Percentiles rank a stretch among this genome's conserved stretches.
These are phyloP conservation scores for Daedaleopsis sinensis DNA, from an alignment of 768 basidiomycete genomes.

Conservation along the genomic window DNA sequence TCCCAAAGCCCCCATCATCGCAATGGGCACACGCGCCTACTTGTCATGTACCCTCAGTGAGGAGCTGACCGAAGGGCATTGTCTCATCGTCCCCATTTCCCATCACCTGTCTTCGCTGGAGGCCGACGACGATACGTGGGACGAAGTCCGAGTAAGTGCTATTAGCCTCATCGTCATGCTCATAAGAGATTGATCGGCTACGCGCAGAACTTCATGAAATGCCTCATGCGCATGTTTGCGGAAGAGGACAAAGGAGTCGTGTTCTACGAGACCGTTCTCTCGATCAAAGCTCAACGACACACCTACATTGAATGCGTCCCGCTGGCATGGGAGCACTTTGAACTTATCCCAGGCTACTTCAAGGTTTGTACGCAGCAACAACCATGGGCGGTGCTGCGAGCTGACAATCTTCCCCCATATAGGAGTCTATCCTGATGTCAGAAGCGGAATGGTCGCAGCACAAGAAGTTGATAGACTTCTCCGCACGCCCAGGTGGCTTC, in stretches of 20 bases:
- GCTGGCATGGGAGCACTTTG: conserved; percentile 85
- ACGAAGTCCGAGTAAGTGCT: conserved; percentile 81
- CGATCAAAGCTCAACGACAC: conserved; percentile 85
- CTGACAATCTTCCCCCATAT: neutral
- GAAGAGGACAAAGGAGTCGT: conserved; percentile 92
- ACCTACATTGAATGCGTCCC: conserved; percentile 95
- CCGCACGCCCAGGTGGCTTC: conserved; percentile 88
- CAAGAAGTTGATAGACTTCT: conserved; percentile 95
- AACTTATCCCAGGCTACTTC: conserved; percentile 91
- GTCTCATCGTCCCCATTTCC: conserved; percentile 93
- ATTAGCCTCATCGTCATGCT: neutral
- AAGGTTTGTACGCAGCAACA: conserved; percentile 53
- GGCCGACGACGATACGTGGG: conserved; percentile 97
- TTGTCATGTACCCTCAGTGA: conserved; percentile 88
- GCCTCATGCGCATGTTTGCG: conserved; percentile 92
- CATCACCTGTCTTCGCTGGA: conserved; percentile 92
- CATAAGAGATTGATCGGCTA: neutral
- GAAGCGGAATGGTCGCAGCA: conserved; percentile 99
- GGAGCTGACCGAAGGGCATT: conserved; percentile 91
- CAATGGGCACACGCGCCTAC: conserved; percentile 89
- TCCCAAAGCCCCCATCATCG: conserved; percentile 86
- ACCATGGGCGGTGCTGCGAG: neutral
- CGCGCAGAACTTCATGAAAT: conserved; percentile 79
- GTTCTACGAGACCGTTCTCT: conserved; percentile 94
- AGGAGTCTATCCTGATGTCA: conserved; percentile 93